Percentiles rank a stretch among this genome's conserved stretches.
Evolutionary conservation across 331 rosid genomes (phyloP).

Genomic region (Ulmus americana): DNA sequence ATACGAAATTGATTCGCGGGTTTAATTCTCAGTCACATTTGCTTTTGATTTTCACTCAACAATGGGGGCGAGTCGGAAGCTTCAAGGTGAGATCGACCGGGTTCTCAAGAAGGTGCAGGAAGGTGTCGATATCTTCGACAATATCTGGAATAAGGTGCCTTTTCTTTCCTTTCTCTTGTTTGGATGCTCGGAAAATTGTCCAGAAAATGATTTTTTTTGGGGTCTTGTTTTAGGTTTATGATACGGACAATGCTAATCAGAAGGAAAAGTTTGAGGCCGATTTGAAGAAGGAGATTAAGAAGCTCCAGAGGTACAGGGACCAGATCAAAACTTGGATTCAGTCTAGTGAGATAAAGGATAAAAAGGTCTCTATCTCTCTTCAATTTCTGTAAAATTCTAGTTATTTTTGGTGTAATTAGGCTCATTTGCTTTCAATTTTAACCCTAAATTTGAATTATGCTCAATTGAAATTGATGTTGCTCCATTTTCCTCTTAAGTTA

Average conservation of each 20-base stretch:
- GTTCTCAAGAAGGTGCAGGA: conserved; percentile 97
- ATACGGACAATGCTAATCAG: conserved; percentile 92
- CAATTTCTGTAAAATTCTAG: not conserved
- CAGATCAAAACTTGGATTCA: conserved; percentile 98
- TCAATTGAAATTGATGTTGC: too few relatives aligned
- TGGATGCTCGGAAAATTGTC: not conserved
- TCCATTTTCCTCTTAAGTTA: too few relatives aligned
- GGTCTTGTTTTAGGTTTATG: conserved; percentile 58
- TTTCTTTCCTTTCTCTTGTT: not conserved
- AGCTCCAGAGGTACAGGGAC: conserved; percentile 92
- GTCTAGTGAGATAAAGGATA: conserved; percentile 96
- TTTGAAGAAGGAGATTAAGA: conserved; percentile 96
- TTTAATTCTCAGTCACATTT: not conserved
- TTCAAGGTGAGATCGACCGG: conserved; percentile 97
- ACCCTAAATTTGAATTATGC: too few relatives aligned
- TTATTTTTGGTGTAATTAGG: too few relatives aligned
- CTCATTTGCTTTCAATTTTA: too few relatives aligned
- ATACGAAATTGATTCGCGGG: not conserved
- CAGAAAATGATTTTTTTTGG: conserved; percentile 1
- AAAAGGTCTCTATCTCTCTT: conserved; percentile 51
- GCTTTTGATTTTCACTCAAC: not conserved
- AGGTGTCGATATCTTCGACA: conserved; percentile 92
- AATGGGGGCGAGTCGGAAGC: conserved; percentile 98
- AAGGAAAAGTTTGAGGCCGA: conserved; percentile 98
- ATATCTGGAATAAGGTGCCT: conserved; percentile 90